Evolutionary conservation across 805 yeast genomes (phyloP).

Genomic region (Ogataea nakhonphanomensis): DNA sequence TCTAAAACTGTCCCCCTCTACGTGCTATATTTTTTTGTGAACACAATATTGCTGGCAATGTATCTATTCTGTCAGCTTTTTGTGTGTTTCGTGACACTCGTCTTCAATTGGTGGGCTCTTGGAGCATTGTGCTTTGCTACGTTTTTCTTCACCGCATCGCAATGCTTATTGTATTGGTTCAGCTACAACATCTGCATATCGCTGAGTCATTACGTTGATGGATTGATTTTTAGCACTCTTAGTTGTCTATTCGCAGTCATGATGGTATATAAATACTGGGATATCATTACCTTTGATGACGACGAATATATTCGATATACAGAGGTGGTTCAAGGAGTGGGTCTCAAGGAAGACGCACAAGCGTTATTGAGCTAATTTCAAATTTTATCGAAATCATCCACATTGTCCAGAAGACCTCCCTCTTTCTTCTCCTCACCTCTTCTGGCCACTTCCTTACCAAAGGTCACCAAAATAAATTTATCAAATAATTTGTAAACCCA

Average conservation of each 20-base stretch:
- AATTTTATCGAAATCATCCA: constrained; percentile 27
- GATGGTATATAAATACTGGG: constrained; percentile 98
- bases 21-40: constrained; percentile 65
- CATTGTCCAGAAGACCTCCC: constrained; percentile 30
- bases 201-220: constrained; percentile 85
- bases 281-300: constrained; percentile 91
- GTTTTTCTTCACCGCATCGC: constrained; percentile 78
- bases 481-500: constrained; percentile 63
- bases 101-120: constrained; percentile 75
- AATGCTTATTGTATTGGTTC: constrained; percentile 67
- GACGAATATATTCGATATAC: constrained; percentile 63
- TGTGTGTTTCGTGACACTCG: constrained; percentile 63
- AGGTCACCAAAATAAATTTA: constrained; percentile 42
- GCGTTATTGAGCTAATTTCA: constrained; percentile 15
- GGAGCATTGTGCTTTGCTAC: constrained; percentile 76
- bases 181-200: constrained; percentile 63
- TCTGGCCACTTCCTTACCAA: constrained; percentile 56
- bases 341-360: constrained; percentile 18
- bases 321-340: constrained; percentile 24
- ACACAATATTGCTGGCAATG: constrained; percentile 58
- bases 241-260: constrained; percentile 78
- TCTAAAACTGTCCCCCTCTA: constrained; percentile 65
- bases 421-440: constrained; percentile 45
- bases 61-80: constrained; percentile 68
- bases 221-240: constrained; percentile 77